phyloP scores from a whole-genome alignment of 495 filamentous ascomycete species.

The Durotheca rogersii region DNA sequence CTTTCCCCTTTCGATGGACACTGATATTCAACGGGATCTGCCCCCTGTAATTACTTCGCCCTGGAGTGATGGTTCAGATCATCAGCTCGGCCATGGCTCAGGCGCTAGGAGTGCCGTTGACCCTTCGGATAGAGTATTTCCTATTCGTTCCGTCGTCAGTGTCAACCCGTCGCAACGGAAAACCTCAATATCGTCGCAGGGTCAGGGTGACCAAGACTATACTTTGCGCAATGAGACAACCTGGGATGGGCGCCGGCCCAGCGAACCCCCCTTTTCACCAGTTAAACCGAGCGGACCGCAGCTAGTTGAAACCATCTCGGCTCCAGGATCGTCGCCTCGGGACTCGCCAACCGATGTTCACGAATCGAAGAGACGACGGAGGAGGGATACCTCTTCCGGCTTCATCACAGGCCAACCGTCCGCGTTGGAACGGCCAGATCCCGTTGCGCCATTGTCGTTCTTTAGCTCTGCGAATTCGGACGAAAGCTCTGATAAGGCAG shows the following conservation, averaged over 20 bases:
- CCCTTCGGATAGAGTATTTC: constrained; percentile 70
- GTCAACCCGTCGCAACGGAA: constrained; percentile 57
- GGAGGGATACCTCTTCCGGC: constrained; percentile 31
- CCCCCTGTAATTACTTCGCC: constrained; percentile 26
- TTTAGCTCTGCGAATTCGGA: constrained; percentile 41
- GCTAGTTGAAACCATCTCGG: constrained; percentile 4
- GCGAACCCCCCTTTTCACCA: constrained; percentile 12
- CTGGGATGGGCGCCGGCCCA: constrained; percentile 27
- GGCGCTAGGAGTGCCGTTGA: constrained; percentile 29
- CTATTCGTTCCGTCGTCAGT: constrained; percentile 78
- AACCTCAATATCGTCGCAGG: constrained; percentile 32
- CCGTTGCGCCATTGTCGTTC: constrained; percentile 26
- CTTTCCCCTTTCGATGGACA: not conserved
- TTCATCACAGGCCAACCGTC: constrained; percentile 35
- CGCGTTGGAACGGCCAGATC: constrained; percentile 27
- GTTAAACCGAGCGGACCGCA: constrained; percentile 8
- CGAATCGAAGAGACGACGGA: not conserved
- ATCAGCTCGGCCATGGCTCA: constrained; percentile 27
- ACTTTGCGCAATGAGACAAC: constrained; percentile 26
- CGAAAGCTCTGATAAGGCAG: constrained; percentile 30
- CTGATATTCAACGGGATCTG: constrained; percentile 2
- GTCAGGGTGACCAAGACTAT: constrained; percentile 35
- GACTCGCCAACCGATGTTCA: constrained; percentile 8
- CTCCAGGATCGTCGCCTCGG: constrained; percentile 2
- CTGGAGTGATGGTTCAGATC: constrained; percentile 29